A percentile compares a stretch with the other conserved stretches of the same genome.
phyloP scores from a whole-genome alignment of 768 basidiomycete genomes.

The Obba rivulosa region DNA sequence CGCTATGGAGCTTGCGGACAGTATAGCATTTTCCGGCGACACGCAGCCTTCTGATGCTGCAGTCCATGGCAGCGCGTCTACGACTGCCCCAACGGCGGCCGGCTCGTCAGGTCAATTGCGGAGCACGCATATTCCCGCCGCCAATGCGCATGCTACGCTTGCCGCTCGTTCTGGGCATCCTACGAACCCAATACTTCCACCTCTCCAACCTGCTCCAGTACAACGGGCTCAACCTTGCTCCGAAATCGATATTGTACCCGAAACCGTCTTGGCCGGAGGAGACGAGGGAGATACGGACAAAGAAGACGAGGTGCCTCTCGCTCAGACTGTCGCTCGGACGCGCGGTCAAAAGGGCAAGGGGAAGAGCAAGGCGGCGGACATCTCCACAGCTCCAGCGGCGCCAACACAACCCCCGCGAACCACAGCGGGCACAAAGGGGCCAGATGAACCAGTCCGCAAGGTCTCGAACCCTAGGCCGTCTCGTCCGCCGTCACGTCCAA shows the following conservation, averaged over 20 bases:
- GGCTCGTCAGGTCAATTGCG: slow-evolving; percentile 4
- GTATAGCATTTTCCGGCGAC: neutral
- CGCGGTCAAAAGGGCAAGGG: slow-evolving; percentile 18
- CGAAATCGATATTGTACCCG: neutral
- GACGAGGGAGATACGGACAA: slow-evolving; percentile 24
- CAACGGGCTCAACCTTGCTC: neutral
- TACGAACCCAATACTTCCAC: neutral
- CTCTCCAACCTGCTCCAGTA: neutral
- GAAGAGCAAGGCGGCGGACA: slow-evolving; percentile 5
- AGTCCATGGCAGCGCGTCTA: slow-evolving; percentile 3
- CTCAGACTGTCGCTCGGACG: slow-evolving; percentile 18
- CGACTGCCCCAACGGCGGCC: slow-evolving; percentile 2
- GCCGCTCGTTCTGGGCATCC: no score
- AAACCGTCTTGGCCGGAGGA: slow-evolving; percentile 7
- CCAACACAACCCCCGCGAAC: no score
- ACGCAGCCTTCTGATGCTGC: slow-evolving; percentile 21
- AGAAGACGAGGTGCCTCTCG: slow-evolving; percentile 44
- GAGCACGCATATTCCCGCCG: no score
- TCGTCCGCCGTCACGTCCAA: neutral
- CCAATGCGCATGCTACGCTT: no score
- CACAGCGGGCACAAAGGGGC: no score
- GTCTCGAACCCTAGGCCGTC: neutral
- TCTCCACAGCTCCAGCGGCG: no score
- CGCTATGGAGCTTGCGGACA: neutral
- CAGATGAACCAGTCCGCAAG: no score